Percentiles rank a stretch among this genome's conserved stretches.
Conservation (phyloP, 2,329 filamentous ascomycete genomes). For the Rhynchosporium secalis region DNA sequence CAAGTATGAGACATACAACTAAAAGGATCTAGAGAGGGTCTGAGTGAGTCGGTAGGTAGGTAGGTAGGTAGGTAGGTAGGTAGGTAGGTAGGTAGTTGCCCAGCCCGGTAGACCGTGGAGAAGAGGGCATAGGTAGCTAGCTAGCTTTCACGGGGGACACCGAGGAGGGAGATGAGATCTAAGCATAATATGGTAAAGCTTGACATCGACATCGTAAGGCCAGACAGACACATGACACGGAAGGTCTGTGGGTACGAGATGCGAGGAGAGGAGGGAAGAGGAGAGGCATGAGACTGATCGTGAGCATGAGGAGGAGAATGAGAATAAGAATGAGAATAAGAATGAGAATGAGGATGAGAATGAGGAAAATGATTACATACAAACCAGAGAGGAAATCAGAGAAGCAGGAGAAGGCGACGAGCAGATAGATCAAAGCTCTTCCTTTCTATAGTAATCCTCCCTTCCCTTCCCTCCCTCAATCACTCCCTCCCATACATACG, state of each 20-base stretch:
- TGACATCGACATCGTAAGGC: too few species aligned
- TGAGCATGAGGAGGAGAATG: not conserved
- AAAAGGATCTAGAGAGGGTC: not conserved
- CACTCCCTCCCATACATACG: not conserved
- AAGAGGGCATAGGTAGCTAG: not conserved
- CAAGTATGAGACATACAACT: not conserved
- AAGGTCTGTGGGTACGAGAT: too few species aligned
- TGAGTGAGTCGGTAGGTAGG: too few species aligned
- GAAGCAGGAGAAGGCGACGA: not conserved
- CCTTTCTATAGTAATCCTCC: not conserved
- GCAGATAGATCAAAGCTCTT: not conserved
- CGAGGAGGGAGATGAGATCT: not conserved
- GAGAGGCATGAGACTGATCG: not conserved
- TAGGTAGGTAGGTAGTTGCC: not conserved
- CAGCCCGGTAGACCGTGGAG: not conserved
- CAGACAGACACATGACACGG: too few species aligned
- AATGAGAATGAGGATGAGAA: too few species aligned
- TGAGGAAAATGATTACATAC: not conserved
- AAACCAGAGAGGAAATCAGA: not conserved
- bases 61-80: not conserved
- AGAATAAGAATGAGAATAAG: not conserved
- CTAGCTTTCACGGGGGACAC: not conserved
- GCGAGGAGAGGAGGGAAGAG: too few species aligned
- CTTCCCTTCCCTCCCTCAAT: too few species aligned
- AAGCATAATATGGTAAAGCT: conserved; percentile 8